These are phyloP conservation scores for Groenewaldozyma auringiensis DNA, from an alignment of 1,139 yeast species.

Conservation along the genomic window DNA sequence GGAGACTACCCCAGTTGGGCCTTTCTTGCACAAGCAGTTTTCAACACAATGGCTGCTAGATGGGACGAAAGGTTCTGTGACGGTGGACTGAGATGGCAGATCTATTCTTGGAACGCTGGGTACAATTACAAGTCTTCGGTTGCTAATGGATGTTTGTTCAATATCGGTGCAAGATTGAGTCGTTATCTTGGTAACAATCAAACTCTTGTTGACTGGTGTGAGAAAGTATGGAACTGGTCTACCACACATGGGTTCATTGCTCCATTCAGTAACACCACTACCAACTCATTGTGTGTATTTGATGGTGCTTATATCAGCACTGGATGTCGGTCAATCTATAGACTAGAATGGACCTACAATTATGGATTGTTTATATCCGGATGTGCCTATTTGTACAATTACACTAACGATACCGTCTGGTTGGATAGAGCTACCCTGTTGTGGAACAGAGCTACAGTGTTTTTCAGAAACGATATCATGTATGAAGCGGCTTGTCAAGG, in stretches of 20 bases:
- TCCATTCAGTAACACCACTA: constrained; percentile 23
- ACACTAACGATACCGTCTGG: constrained; percentile 56
- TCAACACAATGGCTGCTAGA: constrained; percentile 63
- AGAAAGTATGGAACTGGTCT: constrained; percentile 66
- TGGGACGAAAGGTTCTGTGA: constrained; percentile 62
- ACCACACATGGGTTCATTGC: constrained; percentile 42
- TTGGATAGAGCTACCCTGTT: constrained; percentile 42
- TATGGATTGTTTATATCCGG: constrained; percentile 72
- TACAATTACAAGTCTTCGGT: constrained; percentile 74
- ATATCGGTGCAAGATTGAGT: constrained; percentile 70
- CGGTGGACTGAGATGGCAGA: constrained; percentile 87
- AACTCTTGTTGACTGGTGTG: constrained; percentile 58
- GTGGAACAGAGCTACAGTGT: constrained; percentile 45
- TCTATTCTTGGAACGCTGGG: constrained; percentile 67
- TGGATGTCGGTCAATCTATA: constrained; percentile 50
- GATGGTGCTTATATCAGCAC: constrained; percentile 63
- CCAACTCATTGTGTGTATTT: constrained; percentile 33
- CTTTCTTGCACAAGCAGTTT: constrained; percentile 64
- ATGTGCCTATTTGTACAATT: constrained; percentile 60
- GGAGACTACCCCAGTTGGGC: constrained; percentile 53
- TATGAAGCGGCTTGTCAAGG: constrained; percentile 67
- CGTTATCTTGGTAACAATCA: constrained; percentile 44
- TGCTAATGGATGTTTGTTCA: constrained; percentile 71
- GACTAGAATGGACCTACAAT: constrained; percentile 67
- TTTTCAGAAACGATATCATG: constrained; percentile 45